Evolutionary conservation across 257 asterid genomes (phyloP).

Genomic region (Ajuga chamaepitys): DNA sequence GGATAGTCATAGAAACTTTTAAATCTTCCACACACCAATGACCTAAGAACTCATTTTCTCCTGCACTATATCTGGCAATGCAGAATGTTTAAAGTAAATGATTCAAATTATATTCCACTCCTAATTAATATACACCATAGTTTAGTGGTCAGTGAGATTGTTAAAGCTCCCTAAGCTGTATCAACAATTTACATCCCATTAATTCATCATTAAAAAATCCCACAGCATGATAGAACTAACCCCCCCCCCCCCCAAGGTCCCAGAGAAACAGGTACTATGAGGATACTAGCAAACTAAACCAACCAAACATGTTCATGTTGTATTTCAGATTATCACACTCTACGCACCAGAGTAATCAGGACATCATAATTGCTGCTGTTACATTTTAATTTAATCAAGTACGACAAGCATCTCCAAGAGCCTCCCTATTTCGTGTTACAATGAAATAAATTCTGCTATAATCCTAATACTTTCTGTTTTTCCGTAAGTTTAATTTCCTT

Average conservation of each 20-base stretch:
- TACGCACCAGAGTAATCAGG: background rate
- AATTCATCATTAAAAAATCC: background rate
- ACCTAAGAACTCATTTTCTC: no score
- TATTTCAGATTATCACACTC: background rate
- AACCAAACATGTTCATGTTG: background rate
- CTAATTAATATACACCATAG: background rate
- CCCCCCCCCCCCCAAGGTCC: no score
- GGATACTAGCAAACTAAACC: background rate
- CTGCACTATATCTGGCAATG: no score
- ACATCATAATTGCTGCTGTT: background rate
- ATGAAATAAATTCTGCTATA: background rate
- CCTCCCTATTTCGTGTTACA: background rate
- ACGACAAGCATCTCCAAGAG: background rate
- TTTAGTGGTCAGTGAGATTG: background rate
- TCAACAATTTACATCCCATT: background rate
- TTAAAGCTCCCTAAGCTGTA: background rate
- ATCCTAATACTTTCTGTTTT: background rate
- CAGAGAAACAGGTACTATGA: background rate
- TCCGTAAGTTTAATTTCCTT: background rate
- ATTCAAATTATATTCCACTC: background rate
- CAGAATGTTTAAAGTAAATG: no score
- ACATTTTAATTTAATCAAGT: background rate
- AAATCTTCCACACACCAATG: no score
- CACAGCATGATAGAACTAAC: background rate
- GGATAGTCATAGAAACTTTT: no score